Evolutionary conservation across 768 basidiomycete genomes (phyloP).

Genomic region (Rubroboletus satanas): DNA sequence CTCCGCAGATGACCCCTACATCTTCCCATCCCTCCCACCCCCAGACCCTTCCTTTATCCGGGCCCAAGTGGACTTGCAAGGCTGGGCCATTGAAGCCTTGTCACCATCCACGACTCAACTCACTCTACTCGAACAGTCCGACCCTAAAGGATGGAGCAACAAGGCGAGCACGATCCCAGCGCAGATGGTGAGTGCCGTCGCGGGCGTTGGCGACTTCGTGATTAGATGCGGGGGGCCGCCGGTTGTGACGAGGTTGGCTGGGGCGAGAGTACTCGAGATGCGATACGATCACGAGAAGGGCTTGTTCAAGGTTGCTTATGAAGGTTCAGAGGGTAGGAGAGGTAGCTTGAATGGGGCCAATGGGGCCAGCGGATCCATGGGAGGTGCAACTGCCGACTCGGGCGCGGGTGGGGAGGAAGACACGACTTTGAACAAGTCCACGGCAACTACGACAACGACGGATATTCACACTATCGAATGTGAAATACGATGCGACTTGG

Average conservation of each 20-base stretch:
- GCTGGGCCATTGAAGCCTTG: slow-evolving; percentile 94
- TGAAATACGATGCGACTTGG: slow-evolving; percentile 87
- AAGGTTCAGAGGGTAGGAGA: slow-evolving; percentile 53
- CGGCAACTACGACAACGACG: slow-evolving; percentile 9
- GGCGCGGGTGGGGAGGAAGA: slow-evolving; percentile 18
- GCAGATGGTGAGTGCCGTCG: slow-evolving; percentile 86
- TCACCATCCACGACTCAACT: slow-evolving; percentile 94
- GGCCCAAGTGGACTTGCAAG: slow-evolving; percentile 96
- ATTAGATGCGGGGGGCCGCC: slow-evolving; percentile 96
- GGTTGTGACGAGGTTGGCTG: slow-evolving; percentile 76
- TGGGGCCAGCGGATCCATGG: slow-evolving; percentile 10
- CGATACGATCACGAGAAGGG: slow-evolving; percentile 87
- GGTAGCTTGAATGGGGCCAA: slow-evolving; percentile 22
- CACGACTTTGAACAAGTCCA: neutral
- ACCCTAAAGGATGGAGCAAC: slow-evolving; percentile 96
- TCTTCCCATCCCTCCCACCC: slow-evolving; percentile 72
- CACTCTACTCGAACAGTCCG: slow-evolving; percentile 92
- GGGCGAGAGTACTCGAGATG: slow-evolving; percentile 68
- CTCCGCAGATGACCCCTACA: slow-evolving; percentile 83
- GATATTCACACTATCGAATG: slow-evolving; percentile 67
- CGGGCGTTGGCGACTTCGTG: slow-evolving; percentile 92
- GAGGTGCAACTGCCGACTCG: neutral
- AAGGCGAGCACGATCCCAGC: slow-evolving; percentile 84
- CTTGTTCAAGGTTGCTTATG: slow-evolving; percentile 81
- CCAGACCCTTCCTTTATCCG: slow-evolving; percentile 78